These are phyloP conservation scores for Ganoderma lucidum DNA, from an alignment of 1,284 basidiomycete species.

Conservation along the genomic window DNA sequence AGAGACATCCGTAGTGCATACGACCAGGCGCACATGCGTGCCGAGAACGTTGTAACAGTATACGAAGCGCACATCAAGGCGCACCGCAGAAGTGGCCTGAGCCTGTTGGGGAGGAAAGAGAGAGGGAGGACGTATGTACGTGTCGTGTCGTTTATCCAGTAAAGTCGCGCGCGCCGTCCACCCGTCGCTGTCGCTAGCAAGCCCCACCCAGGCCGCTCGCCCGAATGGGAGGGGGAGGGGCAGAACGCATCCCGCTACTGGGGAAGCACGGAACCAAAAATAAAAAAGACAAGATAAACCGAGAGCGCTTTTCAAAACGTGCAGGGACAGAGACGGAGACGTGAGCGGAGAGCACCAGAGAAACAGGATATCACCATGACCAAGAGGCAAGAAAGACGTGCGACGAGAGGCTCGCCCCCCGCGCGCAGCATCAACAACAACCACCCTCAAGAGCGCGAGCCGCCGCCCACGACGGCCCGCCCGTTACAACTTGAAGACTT, in stretches of 20 bases:
- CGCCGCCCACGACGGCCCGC: constrained; percentile 27
- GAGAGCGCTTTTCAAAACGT: constrained; percentile 5
- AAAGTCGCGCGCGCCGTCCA: neutral
- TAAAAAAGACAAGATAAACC: neutral
- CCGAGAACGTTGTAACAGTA: neutral
- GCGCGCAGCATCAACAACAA: constrained; percentile 4
- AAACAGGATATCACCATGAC: neutral
- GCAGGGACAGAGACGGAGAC: neutral
- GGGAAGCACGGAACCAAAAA: constrained; percentile 6
- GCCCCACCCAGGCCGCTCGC: neutral
- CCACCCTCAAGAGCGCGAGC: constrained; percentile 10
- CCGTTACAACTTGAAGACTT: neutral
- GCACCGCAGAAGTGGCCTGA: constrained; percentile 5
- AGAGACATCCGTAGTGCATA: neutral
- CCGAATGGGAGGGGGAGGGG: constrained; percentile 9
- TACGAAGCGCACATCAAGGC: constrained; percentile 5
- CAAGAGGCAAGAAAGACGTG: constrained; percentile 10
- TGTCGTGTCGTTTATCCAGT: constrained; percentile 11
- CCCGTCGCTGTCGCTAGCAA: neutral
- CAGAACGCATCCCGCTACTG: constrained; percentile 8
- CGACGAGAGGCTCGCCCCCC: constrained; percentile 32
- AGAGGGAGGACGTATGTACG: neutral
- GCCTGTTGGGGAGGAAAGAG: neutral
- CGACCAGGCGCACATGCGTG: constrained; percentile 2
- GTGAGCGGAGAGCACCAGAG: neutral